Conservation (phyloP, 2,329 filamentous ascomycete species). For the Cladosporium sp. region DNA sequence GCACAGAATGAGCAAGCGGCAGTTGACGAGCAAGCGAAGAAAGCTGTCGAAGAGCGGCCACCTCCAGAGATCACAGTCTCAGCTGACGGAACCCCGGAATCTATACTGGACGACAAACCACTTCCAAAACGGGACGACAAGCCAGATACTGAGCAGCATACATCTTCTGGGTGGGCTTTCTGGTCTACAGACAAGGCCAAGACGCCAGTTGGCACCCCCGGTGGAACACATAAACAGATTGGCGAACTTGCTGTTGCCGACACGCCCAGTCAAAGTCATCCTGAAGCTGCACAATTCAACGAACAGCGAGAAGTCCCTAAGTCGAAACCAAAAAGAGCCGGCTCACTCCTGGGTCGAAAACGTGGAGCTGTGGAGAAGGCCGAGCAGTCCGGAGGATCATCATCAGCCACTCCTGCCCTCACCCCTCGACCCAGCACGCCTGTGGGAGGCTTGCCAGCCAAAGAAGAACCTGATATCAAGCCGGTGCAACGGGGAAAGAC, state of each 20-base stretch:
- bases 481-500: conserved; percentile 25
- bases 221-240: conserved; percentile 54
- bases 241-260: conserved; percentile 48
- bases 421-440: neutral
- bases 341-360: conserved; percentile 23
- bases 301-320: conserved; percentile 30
- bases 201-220: conserved; percentile 51
- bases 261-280: conserved; percentile 47
- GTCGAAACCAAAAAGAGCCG: conserved; percentile 14
- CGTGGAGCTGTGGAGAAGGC: conserved; percentile 19
- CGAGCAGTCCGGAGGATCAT: conserved; percentile 14
- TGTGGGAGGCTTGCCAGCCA: neutral
- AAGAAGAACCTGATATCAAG: neutral
- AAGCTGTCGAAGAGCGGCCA: conserved; percentile 16
- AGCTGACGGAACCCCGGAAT: conserved; percentile 13
- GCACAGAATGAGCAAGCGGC: conserved; percentile 39
- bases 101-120: neutral
- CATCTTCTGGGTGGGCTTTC: conserved; percentile 70
- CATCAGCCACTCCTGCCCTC: neutral
- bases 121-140: neutral
- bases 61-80: conserved; percentile 14
- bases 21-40: conserved; percentile 21
- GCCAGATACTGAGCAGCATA: conserved; percentile 29
- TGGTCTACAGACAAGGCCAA: conserved; percentile 62
- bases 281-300: conserved; percentile 50